phyloP scores from a whole-genome alignment of 345 rosid genomes.

The Dovyalis caffra region DNA sequence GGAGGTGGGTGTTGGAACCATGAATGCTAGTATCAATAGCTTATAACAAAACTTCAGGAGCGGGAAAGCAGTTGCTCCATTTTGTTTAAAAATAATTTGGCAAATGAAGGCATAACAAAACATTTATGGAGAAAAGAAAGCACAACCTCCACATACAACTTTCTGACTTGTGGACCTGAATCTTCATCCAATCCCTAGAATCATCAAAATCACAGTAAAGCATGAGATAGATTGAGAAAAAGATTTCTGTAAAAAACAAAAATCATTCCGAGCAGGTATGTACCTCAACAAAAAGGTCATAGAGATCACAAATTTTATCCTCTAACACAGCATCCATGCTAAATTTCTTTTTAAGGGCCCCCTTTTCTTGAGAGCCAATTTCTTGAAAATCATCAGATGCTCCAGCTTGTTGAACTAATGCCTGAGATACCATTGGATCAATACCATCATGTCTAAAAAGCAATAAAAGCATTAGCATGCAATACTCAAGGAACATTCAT shows the following conservation, averaged over 20 bases:
- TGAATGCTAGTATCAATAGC: not conserved
- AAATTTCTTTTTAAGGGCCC: conserved; percentile 47
- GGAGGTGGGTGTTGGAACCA: too few relatives aligned
- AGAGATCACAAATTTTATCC: conserved; percentile 90
- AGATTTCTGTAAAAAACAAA: not conserved
- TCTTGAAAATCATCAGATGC: conserved; percentile 74
- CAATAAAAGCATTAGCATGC: not conserved
- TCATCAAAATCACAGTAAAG: conserved; percentile 16
- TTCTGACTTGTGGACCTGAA: conserved; percentile 79
- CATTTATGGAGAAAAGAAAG: conserved; percentile 5
- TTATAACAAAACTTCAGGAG: not conserved
- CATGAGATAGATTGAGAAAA: conserved; percentile 16
- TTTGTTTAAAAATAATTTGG: not conserved
- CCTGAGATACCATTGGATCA: conserved; percentile 37
- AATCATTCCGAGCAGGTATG: conserved; percentile 13
- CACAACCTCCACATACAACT: conserved; percentile 74
- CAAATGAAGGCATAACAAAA: not conserved
- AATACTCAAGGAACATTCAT: not conserved
- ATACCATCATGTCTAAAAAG: not conserved
- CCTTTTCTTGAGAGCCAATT: conserved; percentile 48
- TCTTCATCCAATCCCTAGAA: conserved; percentile 87
- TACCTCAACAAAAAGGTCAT: conserved; percentile 91
- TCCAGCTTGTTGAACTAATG: conserved; percentile 54
- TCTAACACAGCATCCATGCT: conserved; percentile 70
- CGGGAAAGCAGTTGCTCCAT: not conserved